These are phyloP conservation scores for Endothia cerciana DNA, from an alignment of 2,329 filamentous ascomycete species.

Conservation along the genomic window DNA sequence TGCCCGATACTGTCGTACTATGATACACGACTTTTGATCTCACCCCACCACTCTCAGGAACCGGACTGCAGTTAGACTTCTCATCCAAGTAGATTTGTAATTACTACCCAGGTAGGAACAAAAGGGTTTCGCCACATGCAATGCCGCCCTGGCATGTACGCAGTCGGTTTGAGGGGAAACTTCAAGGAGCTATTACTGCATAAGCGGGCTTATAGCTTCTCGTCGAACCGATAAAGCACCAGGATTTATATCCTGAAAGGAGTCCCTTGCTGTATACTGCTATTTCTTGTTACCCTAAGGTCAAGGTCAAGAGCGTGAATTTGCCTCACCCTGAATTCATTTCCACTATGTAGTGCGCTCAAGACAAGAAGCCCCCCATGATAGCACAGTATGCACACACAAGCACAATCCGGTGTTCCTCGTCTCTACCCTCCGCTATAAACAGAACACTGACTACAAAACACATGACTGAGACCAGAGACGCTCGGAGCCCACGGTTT, in stretches of 20 bases:
- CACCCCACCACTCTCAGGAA: too few relatives aligned
- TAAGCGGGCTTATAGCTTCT: neutral
- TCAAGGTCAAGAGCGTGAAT: neutral
- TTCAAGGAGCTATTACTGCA: neutral
- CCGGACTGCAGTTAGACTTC: neutral
- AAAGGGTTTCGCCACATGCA: neutral
- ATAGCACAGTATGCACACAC: constrained; percentile 17
- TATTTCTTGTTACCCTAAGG: too few relatives aligned
- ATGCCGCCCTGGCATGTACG: neutral
- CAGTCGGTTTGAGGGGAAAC: neutral
- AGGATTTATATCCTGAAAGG: too few relatives aligned
- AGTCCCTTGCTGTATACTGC: too few relatives aligned
- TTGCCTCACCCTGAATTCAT: neutral
- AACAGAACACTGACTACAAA: constrained; percentile 1
- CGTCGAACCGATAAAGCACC: neutral
- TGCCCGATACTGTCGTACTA: too few relatives aligned
- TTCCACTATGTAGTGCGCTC: neutral
- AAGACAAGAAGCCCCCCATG: neutral
- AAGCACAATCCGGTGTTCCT: constrained; percentile 6
- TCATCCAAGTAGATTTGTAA: neutral
- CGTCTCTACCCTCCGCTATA: neutral
- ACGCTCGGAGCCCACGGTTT: neutral
- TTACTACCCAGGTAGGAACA: neutral
- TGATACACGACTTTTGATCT: too few relatives aligned
- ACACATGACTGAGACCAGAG: constrained; percentile 1